Evolutionary conservation across 148 eudicot genomes (phyloP), one percentile per base, ranked within the genome.

Genomic region (Diospyros lotus): DNA sequence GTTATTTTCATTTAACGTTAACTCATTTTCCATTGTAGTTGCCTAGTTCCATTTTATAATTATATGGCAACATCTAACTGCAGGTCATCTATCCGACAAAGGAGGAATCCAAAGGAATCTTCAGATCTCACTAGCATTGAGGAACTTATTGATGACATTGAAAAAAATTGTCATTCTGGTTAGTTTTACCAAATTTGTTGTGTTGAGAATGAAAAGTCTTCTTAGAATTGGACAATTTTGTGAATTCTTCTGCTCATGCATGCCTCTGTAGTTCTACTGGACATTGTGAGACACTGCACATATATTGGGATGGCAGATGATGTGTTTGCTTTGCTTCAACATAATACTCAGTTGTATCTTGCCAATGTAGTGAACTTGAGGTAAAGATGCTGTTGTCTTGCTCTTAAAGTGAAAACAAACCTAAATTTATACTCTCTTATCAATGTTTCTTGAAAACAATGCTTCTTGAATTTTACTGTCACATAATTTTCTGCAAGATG

Each of bases 261-360:
- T 76, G 59, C 73, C 73, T 53, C 73, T 83, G 51, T 68, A 94
- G 98, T 89, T 69, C 70, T 92, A 83, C 85, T 92, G 76, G 97
- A 94, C 63, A 84, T 90, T 81, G 89, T 89, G 69, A 88, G 87
- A 81, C 85, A 89, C 85, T 92, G 98, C 88, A 86, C 93, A 58
- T 94, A 90, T 84, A 82, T 92, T 76, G 97, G 97, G 77, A 94
- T 94, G 97, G 97, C 98, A 71, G 97, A 94, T 77, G 96, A 92
- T 89, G 85, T 83, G 69, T 92, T 87, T 75, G 98, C 96, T 17
- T 78, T 94, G 79, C 81, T 94, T 72, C 98, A 94, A 86, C 78
- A 89, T 77, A 86, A 88, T 70, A 94, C 98, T 80, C 94, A 88
- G 74, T 91, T 94, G 64, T 94, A 92, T 86, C 94, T 94, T 73